Base-by-base conservation (phyloP, 2,329 filamentous ascomycete species). In the Alternaria sp. region DNA sequence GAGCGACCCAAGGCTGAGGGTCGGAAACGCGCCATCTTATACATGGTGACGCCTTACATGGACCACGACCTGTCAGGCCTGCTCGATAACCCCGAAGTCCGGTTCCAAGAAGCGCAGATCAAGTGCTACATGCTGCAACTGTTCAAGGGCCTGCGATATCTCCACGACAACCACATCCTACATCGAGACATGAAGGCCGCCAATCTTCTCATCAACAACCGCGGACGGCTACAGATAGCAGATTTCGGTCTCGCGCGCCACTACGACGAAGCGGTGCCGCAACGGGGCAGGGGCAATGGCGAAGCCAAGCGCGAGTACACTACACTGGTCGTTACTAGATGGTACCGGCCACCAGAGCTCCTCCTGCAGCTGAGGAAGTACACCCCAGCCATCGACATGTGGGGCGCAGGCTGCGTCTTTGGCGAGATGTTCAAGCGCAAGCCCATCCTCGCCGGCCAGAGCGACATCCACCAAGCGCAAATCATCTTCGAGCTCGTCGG, bases 31-130 rank as follows among this genome's bases (percentile, higher is more conserved):
- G 89, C 90, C 4, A 94, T 94, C 69, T 93, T 99, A 84, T 98
- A 98, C 81, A 99, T 99, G 95, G 94, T 96, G 52, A 97, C 90
- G 44, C 95, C 94, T 7, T 99, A 99, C 79, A 97, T 98, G 93
- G 94, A 98, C 71, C 95, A 99, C 80, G 95, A 99, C 80, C 86
- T 99, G n/a, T 96, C 94, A 8, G 95, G 95, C 44, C 87, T 99
- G 30, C 88, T 99, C 71, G 95, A 98, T 78, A 99, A 99, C 72
- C 94, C 94, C 9, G 89, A 90, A 7, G 94, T 99, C 39, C 87
- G 87, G 41, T 94, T 99, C 73, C 91, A 91, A 49, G 90, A 94
- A 73, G 86, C 92, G 5, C 94, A 98, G 77, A 96, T 98, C 79
- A 99, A 99, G 79, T 99, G 95, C 82, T 99, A 99, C 80, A 89